Conservation (phyloP, 176 grass and related monocot species). For the Bromus sterilis region DNA sequence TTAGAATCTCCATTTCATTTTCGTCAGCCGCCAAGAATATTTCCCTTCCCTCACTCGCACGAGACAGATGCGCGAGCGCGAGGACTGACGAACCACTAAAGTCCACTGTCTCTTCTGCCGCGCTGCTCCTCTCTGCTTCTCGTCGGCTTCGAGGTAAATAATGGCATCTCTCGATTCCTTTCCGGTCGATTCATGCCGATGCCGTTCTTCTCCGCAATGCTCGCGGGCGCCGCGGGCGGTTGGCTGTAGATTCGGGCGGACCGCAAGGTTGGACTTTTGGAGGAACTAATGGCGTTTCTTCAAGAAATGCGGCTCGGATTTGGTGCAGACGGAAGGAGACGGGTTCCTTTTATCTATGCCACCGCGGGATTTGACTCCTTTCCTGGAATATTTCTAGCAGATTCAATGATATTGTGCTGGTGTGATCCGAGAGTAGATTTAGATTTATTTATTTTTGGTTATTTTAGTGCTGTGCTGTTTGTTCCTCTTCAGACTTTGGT, state of each 20-base stretch:
- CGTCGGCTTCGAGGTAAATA: conserved; percentile 15
- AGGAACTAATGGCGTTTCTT: background rate
- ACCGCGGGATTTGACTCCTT: background rate
- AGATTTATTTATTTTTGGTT: background rate
- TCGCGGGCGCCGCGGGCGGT: background rate
- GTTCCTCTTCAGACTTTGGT: background rate
- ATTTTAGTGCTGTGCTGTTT: background rate
- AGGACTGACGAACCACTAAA: conserved; percentile 12
- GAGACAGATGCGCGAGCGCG: background rate
- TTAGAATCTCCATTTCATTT: conserved; percentile 8
- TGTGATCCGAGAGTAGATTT: background rate
- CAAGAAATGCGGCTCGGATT: background rate
- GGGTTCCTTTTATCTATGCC: no score
- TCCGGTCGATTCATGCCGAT: background rate
- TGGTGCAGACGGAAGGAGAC: background rate
- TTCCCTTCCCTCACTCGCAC: background rate
- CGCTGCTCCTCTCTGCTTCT: conserved; percentile 13
- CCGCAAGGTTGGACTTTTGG: background rate
- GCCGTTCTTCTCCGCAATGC: background rate
- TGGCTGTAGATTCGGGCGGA: conserved; percentile 10
- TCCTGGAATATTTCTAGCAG: background rate
- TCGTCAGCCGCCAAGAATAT: conserved; percentile 10
- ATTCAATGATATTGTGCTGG: background rate
- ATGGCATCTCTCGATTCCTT: background rate
- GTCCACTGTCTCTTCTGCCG: background rate